phyloP scores from a whole-genome alignment of 1,139 yeast genomes.

The Debaryomyces subglobosus region DNA sequence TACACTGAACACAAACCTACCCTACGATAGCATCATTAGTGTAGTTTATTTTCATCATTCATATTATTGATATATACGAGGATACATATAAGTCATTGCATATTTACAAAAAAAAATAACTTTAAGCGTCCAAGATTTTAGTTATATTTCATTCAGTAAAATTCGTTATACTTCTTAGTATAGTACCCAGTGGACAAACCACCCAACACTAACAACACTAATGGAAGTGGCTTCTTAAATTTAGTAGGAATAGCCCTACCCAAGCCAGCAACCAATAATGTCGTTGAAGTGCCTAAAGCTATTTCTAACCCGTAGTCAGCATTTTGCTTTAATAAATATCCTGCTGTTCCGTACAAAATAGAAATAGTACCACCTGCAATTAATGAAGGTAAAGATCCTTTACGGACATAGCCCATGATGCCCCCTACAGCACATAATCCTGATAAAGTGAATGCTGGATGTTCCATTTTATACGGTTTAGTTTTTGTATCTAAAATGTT shows the following conservation, averaged over 20 bases:
- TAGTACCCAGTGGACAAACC: slow-evolving; percentile 69
- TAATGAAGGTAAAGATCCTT: slow-evolving; percentile 78
- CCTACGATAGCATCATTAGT: background rate
- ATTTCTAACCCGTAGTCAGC: slow-evolving; percentile 80
- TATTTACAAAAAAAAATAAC: background rate
- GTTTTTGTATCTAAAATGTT: background rate
- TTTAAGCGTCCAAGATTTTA: background rate
- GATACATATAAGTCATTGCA: background rate
- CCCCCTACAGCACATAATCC: slow-evolving; percentile 81
- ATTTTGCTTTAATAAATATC: slow-evolving; percentile 72
- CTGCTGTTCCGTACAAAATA: slow-evolving; percentile 72
- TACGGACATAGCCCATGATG: slow-evolving; percentile 67
- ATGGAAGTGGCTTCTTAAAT: slow-evolving; percentile 77
- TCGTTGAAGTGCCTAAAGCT: slow-evolving; percentile 71
- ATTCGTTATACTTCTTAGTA: slow-evolving; percentile 69
- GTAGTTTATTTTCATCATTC: background rate
- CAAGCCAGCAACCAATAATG: slow-evolving; percentile 69
- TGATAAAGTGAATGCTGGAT: slow-evolving; percentile 76
- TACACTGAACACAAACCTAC: background rate
- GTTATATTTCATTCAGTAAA: slow-evolving; percentile 34
- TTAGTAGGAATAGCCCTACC: slow-evolving; percentile 62
- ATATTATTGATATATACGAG: background rate
- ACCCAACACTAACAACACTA: slow-evolving; percentile 67
- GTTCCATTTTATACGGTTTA: slow-evolving; percentile 53
- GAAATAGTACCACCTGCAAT: slow-evolving; percentile 77